Conservation (phyloP, 768 basidiomycete species). For the Psilocybe cyanescens region DNA sequence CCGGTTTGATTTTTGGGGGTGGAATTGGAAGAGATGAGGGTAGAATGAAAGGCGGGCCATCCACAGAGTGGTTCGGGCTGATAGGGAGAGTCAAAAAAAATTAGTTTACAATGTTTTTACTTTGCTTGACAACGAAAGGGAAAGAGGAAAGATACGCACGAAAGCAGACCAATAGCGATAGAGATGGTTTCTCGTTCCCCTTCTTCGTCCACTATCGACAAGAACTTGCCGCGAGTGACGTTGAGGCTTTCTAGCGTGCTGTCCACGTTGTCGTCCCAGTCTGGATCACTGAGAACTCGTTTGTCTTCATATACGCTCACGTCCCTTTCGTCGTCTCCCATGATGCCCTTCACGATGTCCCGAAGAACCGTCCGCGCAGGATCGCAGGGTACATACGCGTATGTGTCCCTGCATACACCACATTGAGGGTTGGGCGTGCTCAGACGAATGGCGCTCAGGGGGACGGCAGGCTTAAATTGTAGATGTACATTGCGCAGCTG, state of each 20-base stretch:
- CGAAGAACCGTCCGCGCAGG: constrained; percentile 68
- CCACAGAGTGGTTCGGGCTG: constrained; percentile 59
- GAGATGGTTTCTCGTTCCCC: constrained; percentile 73
- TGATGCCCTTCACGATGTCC: constrained; percentile 69
- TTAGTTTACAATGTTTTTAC: neutral
- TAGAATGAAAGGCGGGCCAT: constrained; percentile 60
- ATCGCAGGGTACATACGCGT: constrained; percentile 76
- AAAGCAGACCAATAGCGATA: constrained; percentile 67
- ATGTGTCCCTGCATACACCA: constrained; percentile 86
- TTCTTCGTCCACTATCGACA: constrained; percentile 90
- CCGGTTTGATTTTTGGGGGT: constrained; percentile 42
- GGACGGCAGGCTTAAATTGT: constrained; percentile 78
- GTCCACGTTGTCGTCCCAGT: constrained; percentile 89
- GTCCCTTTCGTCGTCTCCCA: constrained; percentile 62
- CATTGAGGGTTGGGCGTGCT: constrained; percentile 77
- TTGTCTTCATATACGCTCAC: constrained; percentile 88
- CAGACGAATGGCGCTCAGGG: constrained; percentile 71
- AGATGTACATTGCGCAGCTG: constrained; percentile 76
- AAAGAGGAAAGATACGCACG: constrained; percentile 55
- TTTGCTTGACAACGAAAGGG: constrained; percentile 3
- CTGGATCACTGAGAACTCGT: constrained; percentile 87
- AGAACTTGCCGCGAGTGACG: constrained; percentile 82
- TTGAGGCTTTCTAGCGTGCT: constrained; percentile 82
- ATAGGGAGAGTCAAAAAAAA: neutral
- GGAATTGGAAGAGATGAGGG: constrained; percentile 69